Conservation (phyloP, 306 rosid genomes). For the Herpetospermum pedunculosum region DNA sequence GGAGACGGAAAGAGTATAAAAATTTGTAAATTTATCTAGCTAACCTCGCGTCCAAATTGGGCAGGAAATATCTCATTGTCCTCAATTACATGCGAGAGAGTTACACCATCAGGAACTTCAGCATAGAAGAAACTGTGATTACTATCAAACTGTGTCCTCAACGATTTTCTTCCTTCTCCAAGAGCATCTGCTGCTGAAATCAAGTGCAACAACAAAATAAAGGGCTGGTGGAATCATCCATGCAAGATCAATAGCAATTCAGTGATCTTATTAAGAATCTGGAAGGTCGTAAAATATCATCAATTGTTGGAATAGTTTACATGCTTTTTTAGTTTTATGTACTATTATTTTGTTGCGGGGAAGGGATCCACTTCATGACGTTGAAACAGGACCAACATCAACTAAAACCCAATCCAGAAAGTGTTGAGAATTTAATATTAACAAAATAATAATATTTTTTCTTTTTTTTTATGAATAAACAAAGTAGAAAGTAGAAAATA, state of each 20-base stretch:
- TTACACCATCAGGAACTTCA: conserved; percentile 63
- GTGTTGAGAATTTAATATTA: conserved; percentile 4
- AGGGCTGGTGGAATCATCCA: conserved; percentile 10
- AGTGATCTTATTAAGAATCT: background rate
- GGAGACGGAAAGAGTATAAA: background rate
- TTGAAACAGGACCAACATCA: background rate
- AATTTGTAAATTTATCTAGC: background rate
- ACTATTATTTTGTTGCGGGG: background rate
- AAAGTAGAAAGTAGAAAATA: no score
- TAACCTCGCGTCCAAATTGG: conserved; percentile 98
- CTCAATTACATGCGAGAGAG: conserved; percentile 52
- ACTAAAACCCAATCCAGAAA: background rate
- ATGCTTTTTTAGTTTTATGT: background rate
- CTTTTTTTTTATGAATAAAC: no score
- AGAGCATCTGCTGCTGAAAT: conserved; percentile 57
- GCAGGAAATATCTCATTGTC: conserved; percentile 67
- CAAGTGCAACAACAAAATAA: conserved; percentile 18
- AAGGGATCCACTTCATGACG: background rate
- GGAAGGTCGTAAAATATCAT: background rate
- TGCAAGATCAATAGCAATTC: background rate
- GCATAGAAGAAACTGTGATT: conserved; percentile 69
- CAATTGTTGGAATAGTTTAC: background rate
- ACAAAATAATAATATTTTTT: no score
- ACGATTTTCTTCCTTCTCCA: conserved; percentile 60
- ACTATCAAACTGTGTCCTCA: conserved; percentile 53